Evolutionary conservation across 2,329 filamentous ascomycete species (phyloP), one percentile per base, ranked within the genome.

Genomic region (Claviceps sp.): DNA sequence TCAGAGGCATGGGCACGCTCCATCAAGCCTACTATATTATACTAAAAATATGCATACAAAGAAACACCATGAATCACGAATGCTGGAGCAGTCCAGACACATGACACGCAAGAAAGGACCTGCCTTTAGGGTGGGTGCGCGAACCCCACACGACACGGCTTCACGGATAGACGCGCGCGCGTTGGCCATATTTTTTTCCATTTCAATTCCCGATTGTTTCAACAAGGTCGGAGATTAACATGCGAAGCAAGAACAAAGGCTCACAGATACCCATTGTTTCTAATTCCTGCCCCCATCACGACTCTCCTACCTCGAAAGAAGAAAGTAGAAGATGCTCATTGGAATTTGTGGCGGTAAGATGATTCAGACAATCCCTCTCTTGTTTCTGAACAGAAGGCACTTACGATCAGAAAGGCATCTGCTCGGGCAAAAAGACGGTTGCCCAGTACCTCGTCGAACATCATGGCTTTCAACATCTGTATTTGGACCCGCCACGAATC

Each of bases 371-470:
- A 46, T n/a, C 40, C 13, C 44, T 43, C 46, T 38, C 14, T 23
- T 50, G 50, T 45, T 16, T n/a, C 22, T 45, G 23, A n/a, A 34
- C 29, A 11, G 29, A 34, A 34, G 29, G 9, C 29, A 34, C 29
- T 34, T 34, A 34, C 29, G 11, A 34, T 34, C 29, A 11, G 5
- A 36, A 62, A 93, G 90, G 87, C 62, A 91, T 96, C 61, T 97
- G 90, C 71, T 83, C 91, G 47, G 93, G 93, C 62, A 97, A 96
- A 72, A 83, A 82, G 64, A 88, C 88, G 9, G 87, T 97, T 57
- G 89, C 89, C 53, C 80, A 87, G 51, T 96, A 95, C 65, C 79
- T 98, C 8, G 80, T 90, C 57, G 79, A 89, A 56, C 80, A 90
- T 57, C 86, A 96, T 67, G 82, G 80, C 55, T 98, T 97, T 69